Evolutionary conservation across 495 filamentous ascomycete species (phyloP).

Genomic region (Sphaerosporella brunnea): DNA sequence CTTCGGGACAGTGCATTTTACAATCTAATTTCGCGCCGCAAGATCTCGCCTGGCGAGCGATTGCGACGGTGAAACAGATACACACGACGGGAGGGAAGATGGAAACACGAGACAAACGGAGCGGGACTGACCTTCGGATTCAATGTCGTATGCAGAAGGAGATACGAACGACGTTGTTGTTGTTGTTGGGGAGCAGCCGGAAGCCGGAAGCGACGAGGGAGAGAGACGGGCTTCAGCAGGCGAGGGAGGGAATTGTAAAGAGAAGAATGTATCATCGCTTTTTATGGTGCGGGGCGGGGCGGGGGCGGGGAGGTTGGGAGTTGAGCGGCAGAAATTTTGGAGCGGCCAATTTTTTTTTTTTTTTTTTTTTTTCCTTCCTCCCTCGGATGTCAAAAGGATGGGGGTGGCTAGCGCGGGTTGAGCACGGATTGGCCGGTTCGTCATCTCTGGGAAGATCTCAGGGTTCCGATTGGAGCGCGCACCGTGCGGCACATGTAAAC

Average conservation of each 20-base stretch:
- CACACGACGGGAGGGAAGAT: not conserved
- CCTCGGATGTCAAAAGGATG: no score
- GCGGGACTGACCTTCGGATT: slow-evolving; percentile 3
- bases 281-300: not conserved
- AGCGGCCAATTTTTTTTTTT: slow-evolving; percentile 5
- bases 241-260: not conserved
- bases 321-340: no score
- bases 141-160: slow-evolving; percentile 1
- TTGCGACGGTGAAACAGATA: not conserved
- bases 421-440: no score
- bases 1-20: not conserved
- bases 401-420: no score
- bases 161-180: not conserved
- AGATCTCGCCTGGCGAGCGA: slow-evolving; percentile 1
- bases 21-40: not conserved
- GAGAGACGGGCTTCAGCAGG: not conserved
- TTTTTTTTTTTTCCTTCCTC: no score
- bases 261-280: not conserved
- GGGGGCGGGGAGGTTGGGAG: not conserved
- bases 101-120: not conserved
- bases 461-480: no score
- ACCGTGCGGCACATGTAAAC: no score
- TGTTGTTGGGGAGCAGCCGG: not conserved
- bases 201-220: not conserved
- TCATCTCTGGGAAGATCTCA: no score